Evolutionary conservation across 495 filamentous ascomycete genomes (phyloP).

Genomic region (Trichocladium uniseriatum): DNA sequence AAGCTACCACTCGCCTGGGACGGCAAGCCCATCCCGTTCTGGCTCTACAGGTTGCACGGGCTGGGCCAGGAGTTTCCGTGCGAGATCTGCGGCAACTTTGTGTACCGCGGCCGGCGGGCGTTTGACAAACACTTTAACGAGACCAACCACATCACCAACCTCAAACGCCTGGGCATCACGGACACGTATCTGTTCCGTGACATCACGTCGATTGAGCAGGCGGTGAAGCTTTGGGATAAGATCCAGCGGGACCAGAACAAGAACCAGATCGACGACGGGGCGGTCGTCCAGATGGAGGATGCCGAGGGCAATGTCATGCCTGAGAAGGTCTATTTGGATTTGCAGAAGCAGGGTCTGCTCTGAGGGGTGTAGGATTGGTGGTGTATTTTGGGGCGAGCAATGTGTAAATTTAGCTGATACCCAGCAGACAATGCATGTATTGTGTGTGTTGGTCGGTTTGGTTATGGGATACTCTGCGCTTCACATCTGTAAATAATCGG

Average conservation of each 20-base stretch:
- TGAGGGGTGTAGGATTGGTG: conserved; percentile 23
- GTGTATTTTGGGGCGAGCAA: neutral
- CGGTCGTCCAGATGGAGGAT: conserved; percentile 97
- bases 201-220: conserved; percentile 85
- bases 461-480: no score
- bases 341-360: conserved; percentile 62
- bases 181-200: conserved; percentile 89
- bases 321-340: conserved; percentile 88
- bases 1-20: conserved; percentile 96
- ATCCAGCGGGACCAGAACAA: conserved; percentile 79
- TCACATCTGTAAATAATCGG: no score
- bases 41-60: conserved; percentile 95
- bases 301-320: conserved; percentile 97
- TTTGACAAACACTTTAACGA: conserved; percentile 99
- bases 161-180: conserved; percentile 88
- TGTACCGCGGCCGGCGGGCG: conserved; percentile 90
- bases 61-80: conserved; percentile 91
- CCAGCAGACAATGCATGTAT: no score
- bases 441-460: no score
- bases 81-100: conserved; percentile 94
- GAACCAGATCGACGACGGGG: conserved; percentile 61
- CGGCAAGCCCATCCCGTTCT: conserved; percentile 96
- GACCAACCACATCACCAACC: conserved; percentile 78
- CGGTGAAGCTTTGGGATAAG: conserved; percentile 83
- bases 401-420: conserved; percentile 15